A percentile compares a stretch with the other conserved stretches of the same genome.
Evolutionary conservation across 176 grass and related monocot genomes (phyloP).

Genomic region (Thalia dealbata): DNA sequence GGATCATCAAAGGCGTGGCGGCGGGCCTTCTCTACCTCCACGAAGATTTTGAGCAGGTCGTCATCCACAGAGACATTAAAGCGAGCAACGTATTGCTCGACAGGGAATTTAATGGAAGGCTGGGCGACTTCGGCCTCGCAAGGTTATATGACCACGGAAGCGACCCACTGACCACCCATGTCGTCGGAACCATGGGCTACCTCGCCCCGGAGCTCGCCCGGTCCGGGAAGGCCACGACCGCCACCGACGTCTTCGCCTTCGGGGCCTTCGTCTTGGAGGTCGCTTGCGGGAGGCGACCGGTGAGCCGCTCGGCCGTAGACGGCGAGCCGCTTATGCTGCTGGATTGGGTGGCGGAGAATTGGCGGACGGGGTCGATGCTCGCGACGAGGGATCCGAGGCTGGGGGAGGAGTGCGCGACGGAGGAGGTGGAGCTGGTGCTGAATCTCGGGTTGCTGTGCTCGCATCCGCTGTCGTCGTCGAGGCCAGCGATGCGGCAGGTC

Average conservation of each 20-base stretch:
- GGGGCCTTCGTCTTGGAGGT: conserved; percentile 24
- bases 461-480: conserved; percentile 21
- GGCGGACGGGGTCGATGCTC: neutral
- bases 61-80: conserved; percentile 40
- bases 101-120: conserved; percentile 21
- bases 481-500: conserved; percentile 32
- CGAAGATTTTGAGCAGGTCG: conserved; percentile 31
- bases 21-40: conserved; percentile 34
- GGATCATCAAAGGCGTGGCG: conserved; percentile 29
- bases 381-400: neutral
- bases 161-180: conserved; percentile 27
- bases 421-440: conserved; percentile 18
- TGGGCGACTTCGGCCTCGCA: conserved; percentile 42
- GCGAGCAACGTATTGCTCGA: conserved; percentile 42
- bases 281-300: conserved; percentile 8
- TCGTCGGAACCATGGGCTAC: conserved; percentile 37
- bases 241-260: conserved; percentile 22
- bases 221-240: conserved; percentile 29
- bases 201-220: conserved; percentile 34
- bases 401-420: neutral
- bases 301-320: neutral
- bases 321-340: neutral
- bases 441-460: conserved; percentile 32
- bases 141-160: conserved; percentile 37
- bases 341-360: conserved; percentile 18